Evolutionary conservation across 768 basidiomycete species (phyloP).

Genomic region (Trametes elegans): DNA sequence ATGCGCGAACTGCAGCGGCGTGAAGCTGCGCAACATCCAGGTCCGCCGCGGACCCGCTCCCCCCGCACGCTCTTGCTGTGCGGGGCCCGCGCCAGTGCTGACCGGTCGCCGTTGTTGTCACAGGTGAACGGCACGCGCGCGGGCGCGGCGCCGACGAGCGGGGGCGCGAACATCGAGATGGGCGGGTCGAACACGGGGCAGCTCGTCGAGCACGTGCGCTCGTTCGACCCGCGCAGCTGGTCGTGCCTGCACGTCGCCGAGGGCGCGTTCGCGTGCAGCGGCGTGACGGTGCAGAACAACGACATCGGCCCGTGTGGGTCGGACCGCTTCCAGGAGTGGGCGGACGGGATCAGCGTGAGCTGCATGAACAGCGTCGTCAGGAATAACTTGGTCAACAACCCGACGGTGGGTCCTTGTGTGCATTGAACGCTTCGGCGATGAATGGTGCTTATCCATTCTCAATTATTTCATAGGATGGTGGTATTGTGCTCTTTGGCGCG

Average conservation of each 20-base stretch:
- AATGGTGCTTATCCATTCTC: not conserved
- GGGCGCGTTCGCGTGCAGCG: constrained; percentile 63
- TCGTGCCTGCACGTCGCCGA: constrained; percentile 78
- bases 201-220: constrained; percentile 72
- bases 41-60: constrained; percentile 33
- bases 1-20: constrained; percentile 55
- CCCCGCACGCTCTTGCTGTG: too few species aligned
- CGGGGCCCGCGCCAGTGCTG: too few species aligned
- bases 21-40: constrained; percentile 71
- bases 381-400: constrained; percentile 67
- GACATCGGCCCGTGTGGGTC: constrained; percentile 79
- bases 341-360: constrained; percentile 76
- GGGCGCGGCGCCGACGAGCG: constrained; percentile 48
- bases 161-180: constrained; percentile 84
- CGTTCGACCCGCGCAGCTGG: constrained; percentile 79
- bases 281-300: constrained; percentile 70
- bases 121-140: constrained; percentile 75
- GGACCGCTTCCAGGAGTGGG: constrained; percentile 69
- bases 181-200: constrained; percentile 74
- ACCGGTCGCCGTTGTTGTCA: too few species aligned
- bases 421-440: too few species aligned
- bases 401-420: constrained; percentile 57
- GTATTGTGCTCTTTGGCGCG: constrained; percentile 74
- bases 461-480: constrained; percentile 66
- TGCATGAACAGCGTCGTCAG: constrained; percentile 60